Conservation (phyloP, 2,329 filamentous ascomycete species). For the Epichloe festucae region DNA sequence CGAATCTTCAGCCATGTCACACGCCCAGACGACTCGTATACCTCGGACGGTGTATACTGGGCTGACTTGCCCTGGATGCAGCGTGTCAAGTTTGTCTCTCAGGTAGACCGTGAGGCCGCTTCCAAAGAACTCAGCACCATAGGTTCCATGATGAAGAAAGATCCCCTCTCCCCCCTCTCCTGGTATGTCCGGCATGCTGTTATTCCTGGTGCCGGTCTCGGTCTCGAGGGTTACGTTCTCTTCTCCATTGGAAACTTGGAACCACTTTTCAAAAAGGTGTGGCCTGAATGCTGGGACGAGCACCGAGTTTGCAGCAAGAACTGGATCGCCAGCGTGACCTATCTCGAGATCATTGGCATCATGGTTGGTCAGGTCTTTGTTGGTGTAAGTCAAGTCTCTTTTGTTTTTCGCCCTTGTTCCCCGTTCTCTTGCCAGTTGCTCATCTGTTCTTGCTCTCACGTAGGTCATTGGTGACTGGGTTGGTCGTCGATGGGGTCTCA, state of each 20-base stretch:
- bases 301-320: conserved; percentile 56
- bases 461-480: conserved; percentile 56
- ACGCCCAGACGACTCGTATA: conserved; percentile 80
- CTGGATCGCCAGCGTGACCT: conserved; percentile 76
- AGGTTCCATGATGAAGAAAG: conserved; percentile 70
- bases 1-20: conserved; percentile 66
- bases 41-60: conserved; percentile 77
- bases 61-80: conserved; percentile 65
- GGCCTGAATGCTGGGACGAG: conserved; percentile 65
- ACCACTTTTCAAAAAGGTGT: conserved; percentile 65
- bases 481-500: conserved; percentile 86
- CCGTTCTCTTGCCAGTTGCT: conserved; percentile 6
- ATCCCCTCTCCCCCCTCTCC: conserved; percentile 67
- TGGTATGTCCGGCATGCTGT: conserved; percentile 89
- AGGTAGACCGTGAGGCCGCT: conserved; percentile 59
- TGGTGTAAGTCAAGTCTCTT: conserved; percentile 41
- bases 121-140: conserved; percentile 52
- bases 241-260: conserved; percentile 94
- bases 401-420: not conserved
- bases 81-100: conserved; percentile 62
- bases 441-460: conserved; percentile 6
- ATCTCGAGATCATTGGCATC: conserved; percentile 88
- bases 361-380: conserved; percentile 87
- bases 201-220: conserved; percentile 80
- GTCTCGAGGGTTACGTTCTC: conserved; percentile 88